Evolutionary conservation across 306 rosid species (phyloP).

Genomic region (Mucuna pruriens): DNA sequence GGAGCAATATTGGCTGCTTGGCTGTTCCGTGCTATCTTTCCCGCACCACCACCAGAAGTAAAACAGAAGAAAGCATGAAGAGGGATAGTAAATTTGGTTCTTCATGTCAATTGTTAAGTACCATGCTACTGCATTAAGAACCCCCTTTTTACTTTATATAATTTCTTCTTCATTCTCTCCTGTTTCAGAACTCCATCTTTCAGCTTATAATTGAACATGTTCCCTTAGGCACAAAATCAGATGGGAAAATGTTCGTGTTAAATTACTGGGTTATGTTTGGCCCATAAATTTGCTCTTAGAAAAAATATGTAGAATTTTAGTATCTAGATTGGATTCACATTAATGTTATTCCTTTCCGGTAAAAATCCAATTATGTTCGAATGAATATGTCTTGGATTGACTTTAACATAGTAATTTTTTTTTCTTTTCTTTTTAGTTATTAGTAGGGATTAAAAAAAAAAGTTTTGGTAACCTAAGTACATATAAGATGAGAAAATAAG

Average conservation of each 20-base stretch:
- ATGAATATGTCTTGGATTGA: not conserved
- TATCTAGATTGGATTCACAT: not conserved
- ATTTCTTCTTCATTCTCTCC: slow-evolving; percentile 5
- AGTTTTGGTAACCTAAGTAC: no score
- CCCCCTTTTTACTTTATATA: not conserved
- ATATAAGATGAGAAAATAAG: no score
- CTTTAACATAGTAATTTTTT: not conserved
- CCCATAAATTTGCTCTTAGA: not conserved
- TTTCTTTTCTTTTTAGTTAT: no score
- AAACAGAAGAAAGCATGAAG: slow-evolving; percentile 68
- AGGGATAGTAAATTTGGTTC: slow-evolving; percentile 13
- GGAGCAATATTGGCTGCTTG: slow-evolving; percentile 84
- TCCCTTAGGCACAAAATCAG: not conserved
- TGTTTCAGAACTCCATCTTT: not conserved
- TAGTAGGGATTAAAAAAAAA: no score
- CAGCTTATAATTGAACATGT: slow-evolving; percentile 5
- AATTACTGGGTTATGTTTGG: not conserved
- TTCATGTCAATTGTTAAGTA: slow-evolving; percentile 1
- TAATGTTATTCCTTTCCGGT: not conserved
- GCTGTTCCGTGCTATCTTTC: slow-evolving; percentile 68
- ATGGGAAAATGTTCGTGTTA: not conserved
- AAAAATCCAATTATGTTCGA: not conserved
- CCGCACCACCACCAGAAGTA: slow-evolving; percentile 42
- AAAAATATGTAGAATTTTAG: not conserved
- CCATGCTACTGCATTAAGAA: not conserved